Base-by-base conservation (phyloP, 1,139 yeast species). In the Pichia sp. region DNA sequence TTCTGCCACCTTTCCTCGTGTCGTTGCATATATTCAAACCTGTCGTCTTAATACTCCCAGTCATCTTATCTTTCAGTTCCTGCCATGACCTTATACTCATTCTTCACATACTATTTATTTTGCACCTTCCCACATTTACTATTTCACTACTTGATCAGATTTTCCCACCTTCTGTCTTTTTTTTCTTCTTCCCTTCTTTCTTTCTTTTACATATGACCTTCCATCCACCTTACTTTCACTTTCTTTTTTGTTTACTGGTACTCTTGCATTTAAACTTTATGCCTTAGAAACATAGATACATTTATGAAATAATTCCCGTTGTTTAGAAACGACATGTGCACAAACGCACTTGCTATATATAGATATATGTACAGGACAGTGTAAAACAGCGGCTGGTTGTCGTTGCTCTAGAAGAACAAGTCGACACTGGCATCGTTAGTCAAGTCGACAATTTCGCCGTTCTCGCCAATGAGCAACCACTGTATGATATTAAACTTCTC, bases 401-500 rank as follows among this genome's bases (percentile, higher is more conserved):
- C 14, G 27, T 9, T 33, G 20, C 38, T n/a, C 46, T 47, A 54
- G 14, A 56, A 56, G 17, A 36, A 56, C 47, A 68, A 58, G 34
- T 76, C 75, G 47, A 79, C 72, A 33, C 79, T 72, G 2, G 76
- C 71, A 65, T 84, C 88, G 54, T 69, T 71, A 56, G 79, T 70
- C 60, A 86, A 74, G 64, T 86, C 86, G 53, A 79, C 68, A 49
- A 68, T 67, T 29, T 73, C 67, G 12, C 68, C 76, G 53, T 73
- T 77, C 16, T 61, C 64, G 31, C 77, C 75, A 31, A 73, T 73
- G 61, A 87, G 75, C 48, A 75, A 71, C 84, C 89, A 85, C 59
- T 79, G 80, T 52, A 78, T 79, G 50, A 87, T 80, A 42, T 75
- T 71, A 65, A 87, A 86, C 31, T 83, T 87, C 48, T 80, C 79